Conservation (phyloP, 306 rosid genomes). For the Cicer pinnatifidum region DNA sequence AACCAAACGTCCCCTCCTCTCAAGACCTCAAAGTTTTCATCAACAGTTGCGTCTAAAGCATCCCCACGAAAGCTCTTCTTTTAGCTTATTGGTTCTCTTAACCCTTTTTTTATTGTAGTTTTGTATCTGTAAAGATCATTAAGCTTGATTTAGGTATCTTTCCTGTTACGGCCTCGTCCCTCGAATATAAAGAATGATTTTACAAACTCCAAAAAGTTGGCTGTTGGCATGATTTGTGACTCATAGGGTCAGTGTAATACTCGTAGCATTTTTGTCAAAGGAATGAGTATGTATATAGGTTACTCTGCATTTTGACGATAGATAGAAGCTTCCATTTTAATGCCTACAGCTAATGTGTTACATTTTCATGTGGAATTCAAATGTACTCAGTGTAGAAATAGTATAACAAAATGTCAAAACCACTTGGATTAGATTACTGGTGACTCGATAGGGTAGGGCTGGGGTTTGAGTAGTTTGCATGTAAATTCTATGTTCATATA, state of each 20-base stretch:
- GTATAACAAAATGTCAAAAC: no score
- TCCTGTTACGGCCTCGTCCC: background rate
- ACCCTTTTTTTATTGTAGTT: background rate
- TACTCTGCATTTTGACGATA: conserved; percentile 2
- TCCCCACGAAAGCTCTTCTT: conserved; percentile 76
- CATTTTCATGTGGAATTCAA: background rate
- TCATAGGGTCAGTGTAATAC: conserved; percentile 15
- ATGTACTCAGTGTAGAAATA: background rate
- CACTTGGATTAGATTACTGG: no score
- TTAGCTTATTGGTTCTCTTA: conserved; percentile 44
- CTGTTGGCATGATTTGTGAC: conserved; percentile 5
- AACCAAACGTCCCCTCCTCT: conserved; percentile 51
- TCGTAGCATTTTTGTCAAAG: conserved; percentile 40
- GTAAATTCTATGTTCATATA: no score
- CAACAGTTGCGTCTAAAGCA: conserved; percentile 60
- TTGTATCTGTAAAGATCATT: conserved; percentile 50
- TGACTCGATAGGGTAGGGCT: no score
- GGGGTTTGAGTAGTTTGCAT: no score
- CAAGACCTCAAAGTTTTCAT: conserved; percentile 50
- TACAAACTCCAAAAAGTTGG: conserved; percentile 21
- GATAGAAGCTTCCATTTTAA: background rate
- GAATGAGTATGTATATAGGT: conserved; percentile 28
- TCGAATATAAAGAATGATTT: background rate
- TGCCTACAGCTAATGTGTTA: background rate
- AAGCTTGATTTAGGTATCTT: conserved; percentile 45